Conservation (phyloP, 176 grass and related monocot genomes). For the Thinopyrum elongatum region DNA sequence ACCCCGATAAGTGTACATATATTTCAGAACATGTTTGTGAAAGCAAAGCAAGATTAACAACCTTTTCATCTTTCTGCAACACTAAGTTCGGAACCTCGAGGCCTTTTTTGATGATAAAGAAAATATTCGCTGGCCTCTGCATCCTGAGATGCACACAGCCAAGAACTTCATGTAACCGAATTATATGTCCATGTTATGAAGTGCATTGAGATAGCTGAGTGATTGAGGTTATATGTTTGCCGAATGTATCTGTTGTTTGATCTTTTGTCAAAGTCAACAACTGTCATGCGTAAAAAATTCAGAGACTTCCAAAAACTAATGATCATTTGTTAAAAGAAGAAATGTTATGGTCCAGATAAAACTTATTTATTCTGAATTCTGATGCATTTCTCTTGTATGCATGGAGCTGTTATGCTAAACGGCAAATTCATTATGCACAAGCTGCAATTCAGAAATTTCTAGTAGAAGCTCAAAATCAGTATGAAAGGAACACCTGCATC, state of each 20-base stretch:
- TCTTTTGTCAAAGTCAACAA: neutral
- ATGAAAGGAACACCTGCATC: constrained; percentile 8
- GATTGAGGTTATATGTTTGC: neutral
- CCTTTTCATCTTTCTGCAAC: neutral
- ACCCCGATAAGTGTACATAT: neutral
- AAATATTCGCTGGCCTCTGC: neutral
- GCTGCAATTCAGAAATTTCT: neutral
- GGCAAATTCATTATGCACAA: neutral
- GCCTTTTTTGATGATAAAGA: neutral
- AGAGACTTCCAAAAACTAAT: neutral
- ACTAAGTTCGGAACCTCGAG: neutral
- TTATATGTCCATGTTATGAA: neutral
- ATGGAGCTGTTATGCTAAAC: neutral
- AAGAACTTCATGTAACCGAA: neutral
- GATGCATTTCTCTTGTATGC: neutral
- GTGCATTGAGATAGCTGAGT: neutral
- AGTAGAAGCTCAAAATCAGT: neutral
- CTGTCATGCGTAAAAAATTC: neutral
- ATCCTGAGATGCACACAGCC: neutral
- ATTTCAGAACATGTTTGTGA: neutral
- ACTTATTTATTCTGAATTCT: neutral
- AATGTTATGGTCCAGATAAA: neutral
- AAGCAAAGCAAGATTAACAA: neutral
- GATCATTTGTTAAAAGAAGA: neutral
- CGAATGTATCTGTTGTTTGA: neutral